These are phyloP conservation scores for Leccinum angustisporum DNA, from an alignment of 1,284 basidiomycete genomes.

Conservation along the genomic window DNA sequence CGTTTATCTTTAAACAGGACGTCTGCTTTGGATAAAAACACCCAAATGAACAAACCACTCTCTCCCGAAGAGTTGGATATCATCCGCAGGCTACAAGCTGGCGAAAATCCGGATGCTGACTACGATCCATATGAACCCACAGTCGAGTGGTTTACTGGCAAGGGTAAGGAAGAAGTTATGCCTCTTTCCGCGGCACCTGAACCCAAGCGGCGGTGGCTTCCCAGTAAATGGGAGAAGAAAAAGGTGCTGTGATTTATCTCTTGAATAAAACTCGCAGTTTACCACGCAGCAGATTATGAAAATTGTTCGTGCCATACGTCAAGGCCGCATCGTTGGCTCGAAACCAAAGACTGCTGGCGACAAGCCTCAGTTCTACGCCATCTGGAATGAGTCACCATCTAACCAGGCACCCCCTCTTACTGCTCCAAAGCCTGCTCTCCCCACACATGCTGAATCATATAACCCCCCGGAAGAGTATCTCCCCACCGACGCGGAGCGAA, in stretches of 20 bases:
- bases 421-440: slow-evolving; percentile 89
- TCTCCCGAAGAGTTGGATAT: slow-evolving; percentile 93
- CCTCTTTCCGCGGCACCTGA: slow-evolving; percentile 90
- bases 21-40: slow-evolving; percentile 88
- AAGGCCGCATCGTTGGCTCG: slow-evolving; percentile 89
- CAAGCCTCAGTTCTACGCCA: slow-evolving; percentile 81
- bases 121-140: slow-evolving; percentile 95
- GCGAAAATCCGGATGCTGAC: slow-evolving; percentile 87
- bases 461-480: slow-evolving; percentile 98
- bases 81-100: slow-evolving; percentile 85
- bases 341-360: slow-evolving; percentile 77
- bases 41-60: slow-evolving; percentile 85
- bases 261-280: slow-evolving; percentile 5
- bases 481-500: slow-evolving; percentile 83
- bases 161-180: slow-evolving; percentile 92
- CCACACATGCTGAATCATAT: slow-evolving; percentile 94
- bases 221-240: slow-evolving; percentile 99
- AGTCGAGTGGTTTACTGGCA: slow-evolving; percentile 96
- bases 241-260: slow-evolving; percentile 62
- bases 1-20: slow-evolving; percentile 57
- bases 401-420: slow-evolving; percentile 80
- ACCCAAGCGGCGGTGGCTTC: slow-evolving; percentile 95
- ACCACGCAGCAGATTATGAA: slow-evolving; percentile 82
- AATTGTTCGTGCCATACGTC: slow-evolving; percentile 96
- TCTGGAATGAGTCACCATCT: slow-evolving; percentile 82